These are phyloP conservation scores for Monosporascus sp. DNA, from an alignment of 2,329 filamentous ascomycete genomes.

Conservation along the genomic window DNA sequence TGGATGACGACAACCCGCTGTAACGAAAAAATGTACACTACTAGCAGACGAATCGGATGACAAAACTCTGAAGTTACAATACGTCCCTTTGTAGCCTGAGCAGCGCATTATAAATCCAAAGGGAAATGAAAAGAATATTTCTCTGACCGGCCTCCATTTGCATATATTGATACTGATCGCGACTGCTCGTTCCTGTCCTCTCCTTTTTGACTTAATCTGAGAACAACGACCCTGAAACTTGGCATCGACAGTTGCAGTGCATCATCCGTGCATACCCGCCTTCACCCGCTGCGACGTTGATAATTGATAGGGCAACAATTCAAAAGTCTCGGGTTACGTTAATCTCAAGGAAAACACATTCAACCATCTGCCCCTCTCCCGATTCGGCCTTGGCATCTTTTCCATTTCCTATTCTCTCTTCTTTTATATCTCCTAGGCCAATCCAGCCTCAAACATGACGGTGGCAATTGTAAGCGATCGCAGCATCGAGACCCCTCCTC, in stretches of 20 bases:
- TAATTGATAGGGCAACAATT: too few relatives aligned
- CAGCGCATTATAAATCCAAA: not conserved
- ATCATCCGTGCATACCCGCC: too few relatives aligned
- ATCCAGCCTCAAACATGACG: conserved; percentile 14
- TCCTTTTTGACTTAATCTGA: too few relatives aligned
- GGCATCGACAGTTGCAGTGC: too few relatives aligned
- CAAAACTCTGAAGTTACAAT: not conserved
- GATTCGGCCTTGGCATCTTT: not conserved
- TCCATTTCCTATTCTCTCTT: not conserved
- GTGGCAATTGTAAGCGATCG: conserved; percentile 16
- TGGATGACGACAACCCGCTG: not conserved
- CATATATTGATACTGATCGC: too few relatives aligned
- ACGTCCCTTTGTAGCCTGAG: not conserved
- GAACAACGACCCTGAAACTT: too few relatives aligned
- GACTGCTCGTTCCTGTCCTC: too few relatives aligned
- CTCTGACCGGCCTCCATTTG: too few relatives aligned
- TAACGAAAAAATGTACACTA: not conserved
- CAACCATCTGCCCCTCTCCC: not conserved
- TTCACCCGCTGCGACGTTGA: too few relatives aligned
- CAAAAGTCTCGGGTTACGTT: too few relatives aligned
- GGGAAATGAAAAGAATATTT: not conserved
- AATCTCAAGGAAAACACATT: too few relatives aligned
- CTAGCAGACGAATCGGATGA: not conserved
- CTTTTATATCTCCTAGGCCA: not conserved
- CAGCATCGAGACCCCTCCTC: conserved; percentile 66